Evolutionary conservation across 768 basidiomycete genomes (phyloP).

Genomic region (Flagelloscypha sp.): DNA sequence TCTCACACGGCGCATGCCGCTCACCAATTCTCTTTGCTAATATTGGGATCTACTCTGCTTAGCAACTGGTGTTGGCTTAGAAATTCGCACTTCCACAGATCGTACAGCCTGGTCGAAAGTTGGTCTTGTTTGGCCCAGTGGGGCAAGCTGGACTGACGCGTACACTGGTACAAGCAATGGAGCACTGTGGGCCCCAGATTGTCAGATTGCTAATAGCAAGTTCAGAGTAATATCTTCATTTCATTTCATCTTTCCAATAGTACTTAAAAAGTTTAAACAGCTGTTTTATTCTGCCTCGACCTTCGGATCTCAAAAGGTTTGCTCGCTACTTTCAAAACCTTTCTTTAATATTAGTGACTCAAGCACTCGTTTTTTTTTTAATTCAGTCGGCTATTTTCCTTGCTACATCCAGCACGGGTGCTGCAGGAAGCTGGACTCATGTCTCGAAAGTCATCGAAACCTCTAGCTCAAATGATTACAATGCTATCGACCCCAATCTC

Average conservation of each 20-base stretch:
- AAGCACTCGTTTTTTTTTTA: neutral
- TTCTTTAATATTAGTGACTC: neutral
- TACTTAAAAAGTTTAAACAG: slow-evolving; percentile 19
- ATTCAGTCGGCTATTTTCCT: slow-evolving; percentile 44
- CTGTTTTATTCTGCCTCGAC: slow-evolving; percentile 48
- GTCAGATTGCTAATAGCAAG: slow-evolving; percentile 15
- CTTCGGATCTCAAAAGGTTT: slow-evolving; percentile 43
- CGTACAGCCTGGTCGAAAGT: slow-evolving; percentile 36
- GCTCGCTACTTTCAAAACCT: too few species aligned
- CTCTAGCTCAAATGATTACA: slow-evolving; percentile 32
- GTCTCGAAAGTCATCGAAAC: slow-evolving; percentile 43
- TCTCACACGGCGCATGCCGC: neutral
- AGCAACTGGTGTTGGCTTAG: slow-evolving; percentile 39
- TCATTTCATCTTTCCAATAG: neutral
- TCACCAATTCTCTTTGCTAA: neutral
- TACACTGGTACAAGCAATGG: slow-evolving; percentile 43
- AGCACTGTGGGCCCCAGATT: slow-evolving; percentile 29
- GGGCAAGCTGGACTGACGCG: slow-evolving; percentile 40
- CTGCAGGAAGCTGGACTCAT: slow-evolving; percentile 26
- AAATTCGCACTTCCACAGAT: slow-evolving; percentile 43
- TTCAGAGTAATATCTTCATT: slow-evolving; percentile 9
- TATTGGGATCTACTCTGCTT: neutral
- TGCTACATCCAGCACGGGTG: slow-evolving; percentile 42
- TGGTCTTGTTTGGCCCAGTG: slow-evolving; percentile 42
- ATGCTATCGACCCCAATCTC: slow-evolving; percentile 44